Evolutionary conservation across 2,329 filamentous ascomycete species (phyloP).

Genomic region (Tolypocladium guangdongense): DNA sequence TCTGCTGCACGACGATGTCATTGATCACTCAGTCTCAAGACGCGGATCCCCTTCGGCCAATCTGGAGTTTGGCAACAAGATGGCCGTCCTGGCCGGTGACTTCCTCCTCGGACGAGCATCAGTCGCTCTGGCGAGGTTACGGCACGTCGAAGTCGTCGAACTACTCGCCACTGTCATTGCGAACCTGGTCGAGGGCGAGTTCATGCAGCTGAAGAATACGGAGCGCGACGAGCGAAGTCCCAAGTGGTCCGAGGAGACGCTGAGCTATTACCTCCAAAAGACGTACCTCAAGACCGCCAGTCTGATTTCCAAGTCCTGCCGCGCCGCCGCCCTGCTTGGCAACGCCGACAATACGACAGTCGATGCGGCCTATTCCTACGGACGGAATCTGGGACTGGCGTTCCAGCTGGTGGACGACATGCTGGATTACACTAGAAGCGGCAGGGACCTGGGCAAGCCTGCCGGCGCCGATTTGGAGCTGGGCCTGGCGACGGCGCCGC

Average conservation of each 20-base stretch:
- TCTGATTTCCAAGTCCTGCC: slow-evolving; percentile 91
- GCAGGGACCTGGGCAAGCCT: slow-evolving; percentile 81
- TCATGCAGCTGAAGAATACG: slow-evolving; percentile 99
- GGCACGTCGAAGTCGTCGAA: slow-evolving; percentile 91
- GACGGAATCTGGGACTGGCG: slow-evolving; percentile 84
- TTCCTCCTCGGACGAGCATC: slow-evolving; percentile 90
- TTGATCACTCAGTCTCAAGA: slow-evolving; percentile 80
- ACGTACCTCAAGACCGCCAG: slow-evolving; percentile 96
- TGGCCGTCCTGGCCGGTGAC: slow-evolving; percentile 96
- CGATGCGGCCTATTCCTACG: slow-evolving; percentile 84
- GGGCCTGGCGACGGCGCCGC: slow-evolving; percentile 82
- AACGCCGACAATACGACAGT: slow-evolving; percentile 67
- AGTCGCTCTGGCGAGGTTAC: slow-evolving; percentile 78
- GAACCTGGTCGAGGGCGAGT: slow-evolving; percentile 95
- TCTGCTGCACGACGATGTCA: slow-evolving; percentile 94
- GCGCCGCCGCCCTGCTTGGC: slow-evolving; percentile 78
- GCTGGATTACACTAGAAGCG: slow-evolving; percentile 88
- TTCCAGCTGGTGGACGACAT: slow-evolving; percentile 98
- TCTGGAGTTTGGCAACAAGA: slow-evolving; percentile 95
- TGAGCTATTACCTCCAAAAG: slow-evolving; percentile 93
- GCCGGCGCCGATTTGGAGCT: slow-evolving; percentile 89
- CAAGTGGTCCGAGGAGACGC: slow-evolving; percentile 74
- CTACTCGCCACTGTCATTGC: slow-evolving; percentile 92
- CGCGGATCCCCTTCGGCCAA: slow-evolving; percentile 83
- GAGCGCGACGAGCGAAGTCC: slow-evolving; percentile 77